Evolutionary conservation across 345 rosid species (phyloP).

Genomic region (Rubroshorea leprosula): DNA sequence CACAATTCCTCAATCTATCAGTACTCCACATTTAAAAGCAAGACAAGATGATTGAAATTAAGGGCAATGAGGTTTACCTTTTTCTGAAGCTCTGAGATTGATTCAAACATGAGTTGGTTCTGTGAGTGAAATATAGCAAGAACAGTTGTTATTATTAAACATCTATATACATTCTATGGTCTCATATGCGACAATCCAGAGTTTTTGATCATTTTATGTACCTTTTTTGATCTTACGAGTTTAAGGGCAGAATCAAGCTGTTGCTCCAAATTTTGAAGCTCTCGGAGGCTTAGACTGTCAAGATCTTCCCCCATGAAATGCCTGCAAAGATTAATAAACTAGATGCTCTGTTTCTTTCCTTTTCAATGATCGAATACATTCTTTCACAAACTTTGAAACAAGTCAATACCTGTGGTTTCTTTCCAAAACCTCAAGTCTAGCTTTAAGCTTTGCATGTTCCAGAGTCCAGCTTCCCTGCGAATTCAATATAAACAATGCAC

Average conservation of each 20-base stretch:
- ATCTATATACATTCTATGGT: too few relatives aligned
- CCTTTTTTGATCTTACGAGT: slow-evolving; percentile 66
- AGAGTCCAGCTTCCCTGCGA: slow-evolving; percentile 72
- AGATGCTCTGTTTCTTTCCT: neutral
- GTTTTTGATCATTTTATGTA: slow-evolving; percentile 18
- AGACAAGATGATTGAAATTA: neutral
- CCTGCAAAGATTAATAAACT: slow-evolving; percentile 30
- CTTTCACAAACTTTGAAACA: neutral
- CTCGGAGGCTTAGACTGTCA: slow-evolving; percentile 59
- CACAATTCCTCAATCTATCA: too few relatives aligned
- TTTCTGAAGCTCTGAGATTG: slow-evolving; percentile 74
- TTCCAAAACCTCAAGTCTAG: slow-evolving; percentile 75
- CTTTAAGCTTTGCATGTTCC: slow-evolving; percentile 87
- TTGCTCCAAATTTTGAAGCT: slow-evolving; percentile 75
- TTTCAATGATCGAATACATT: neutral
- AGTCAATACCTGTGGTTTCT: slow-evolving; percentile 61
- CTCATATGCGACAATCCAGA: neutral
- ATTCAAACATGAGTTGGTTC: slow-evolving; percentile 78
- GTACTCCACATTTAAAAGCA: too few relatives aligned
- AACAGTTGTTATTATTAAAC: neutral
- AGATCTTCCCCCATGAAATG: slow-evolving; percentile 88
- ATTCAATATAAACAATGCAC: neutral
- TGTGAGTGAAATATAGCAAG: slow-evolving; percentile 20
- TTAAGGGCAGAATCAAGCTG: slow-evolving; percentile 72
- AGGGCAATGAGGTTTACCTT: slow-evolving; percentile 39